Evolutionary conservation across 1,139 yeast species (phyloP).

Genomic region (Pichia norvegensis): DNA sequence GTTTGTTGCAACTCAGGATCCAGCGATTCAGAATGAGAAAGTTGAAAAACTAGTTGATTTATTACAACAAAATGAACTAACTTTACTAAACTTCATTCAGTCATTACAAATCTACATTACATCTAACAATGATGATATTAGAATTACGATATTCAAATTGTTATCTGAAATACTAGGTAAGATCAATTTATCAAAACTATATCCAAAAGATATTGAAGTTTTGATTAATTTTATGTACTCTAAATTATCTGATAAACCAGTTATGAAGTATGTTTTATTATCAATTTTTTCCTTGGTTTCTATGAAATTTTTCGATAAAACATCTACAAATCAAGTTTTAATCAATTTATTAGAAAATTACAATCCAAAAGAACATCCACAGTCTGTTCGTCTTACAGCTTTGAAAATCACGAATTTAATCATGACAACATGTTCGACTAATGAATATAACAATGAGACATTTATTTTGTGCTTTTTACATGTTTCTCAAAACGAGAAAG

Average conservation of each 20-base stretch:
- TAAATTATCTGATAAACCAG: conserved; percentile 57
- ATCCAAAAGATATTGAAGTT: conserved; percentile 60
- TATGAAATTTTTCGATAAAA: conserved; percentile 39
- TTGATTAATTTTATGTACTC: conserved; percentile 56
- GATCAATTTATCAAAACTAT: conserved; percentile 35
- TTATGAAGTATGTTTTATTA: conserved; percentile 44
- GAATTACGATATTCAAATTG: conserved; percentile 52
- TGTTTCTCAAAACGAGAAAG: conserved; percentile 83
- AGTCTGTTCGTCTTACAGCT: conserved; percentile 54
- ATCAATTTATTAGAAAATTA: conserved; percentile 38
- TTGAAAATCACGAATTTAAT: conserved; percentile 39
- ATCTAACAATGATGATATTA: conserved; percentile 50
- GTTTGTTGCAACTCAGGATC: conserved; percentile 9
- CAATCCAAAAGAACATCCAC: conserved; percentile 55
- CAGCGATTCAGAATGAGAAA: not conserved
- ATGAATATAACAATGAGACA: conserved; percentile 3
- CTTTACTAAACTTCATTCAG: conserved; percentile 13
- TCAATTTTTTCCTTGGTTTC: conserved; percentile 48
- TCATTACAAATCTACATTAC: conserved; percentile 39
- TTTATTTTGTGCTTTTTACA: conserved; percentile 54
- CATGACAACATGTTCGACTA: not conserved
- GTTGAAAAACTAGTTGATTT: conserved; percentile 5
- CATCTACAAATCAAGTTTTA: conserved; percentile 34
- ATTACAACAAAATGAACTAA: conserved; percentile 7
- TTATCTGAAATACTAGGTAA: conserved; percentile 43